phyloP scores from a whole-genome alignment of 2,329 filamentous ascomycete genomes.

The Phyllachora maydis region DNA sequence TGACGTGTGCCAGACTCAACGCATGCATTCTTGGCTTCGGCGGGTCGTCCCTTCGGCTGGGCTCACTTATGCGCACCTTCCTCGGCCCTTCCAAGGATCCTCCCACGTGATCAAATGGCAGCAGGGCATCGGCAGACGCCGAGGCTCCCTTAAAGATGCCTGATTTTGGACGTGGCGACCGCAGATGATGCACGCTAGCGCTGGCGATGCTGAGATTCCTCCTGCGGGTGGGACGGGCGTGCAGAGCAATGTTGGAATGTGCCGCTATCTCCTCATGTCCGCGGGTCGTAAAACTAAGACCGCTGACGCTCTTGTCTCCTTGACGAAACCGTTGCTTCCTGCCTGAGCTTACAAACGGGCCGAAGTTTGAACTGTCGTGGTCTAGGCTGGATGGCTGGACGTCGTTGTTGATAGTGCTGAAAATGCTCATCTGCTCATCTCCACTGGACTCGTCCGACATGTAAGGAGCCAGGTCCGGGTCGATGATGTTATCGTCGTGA shows the following conservation, averaged over 20 bases:
- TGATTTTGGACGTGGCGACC: constrained; percentile 49
- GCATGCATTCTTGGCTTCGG: constrained; percentile 70
- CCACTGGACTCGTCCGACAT: constrained; percentile 92
- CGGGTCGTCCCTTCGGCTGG: constrained; percentile 53
- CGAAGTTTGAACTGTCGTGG: constrained; percentile 55
- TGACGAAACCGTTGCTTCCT: constrained; percentile 55
- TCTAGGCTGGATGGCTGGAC: constrained; percentile 46
- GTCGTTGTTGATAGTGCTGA: constrained; percentile 52
- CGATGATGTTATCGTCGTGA: constrained; percentile 95
- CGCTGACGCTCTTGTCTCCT: constrained; percentile 57
- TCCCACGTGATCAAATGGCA: constrained; percentile 21
- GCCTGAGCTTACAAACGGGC: constrained; percentile 48
- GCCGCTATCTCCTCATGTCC: constrained; percentile 44
- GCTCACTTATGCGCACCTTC: constrained; percentile 55
- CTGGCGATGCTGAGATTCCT: constrained; percentile 76
- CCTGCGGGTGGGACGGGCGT: constrained; percentile 41
- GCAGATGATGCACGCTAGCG: constrained; percentile 41
- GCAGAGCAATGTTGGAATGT: constrained; percentile 33
- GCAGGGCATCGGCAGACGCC: constrained; percentile 27
- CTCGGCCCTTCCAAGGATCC: constrained; percentile 20
- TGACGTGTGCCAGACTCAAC: constrained; percentile 75
- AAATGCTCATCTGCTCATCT: constrained; percentile 77
- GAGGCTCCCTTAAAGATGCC: constrained; percentile 34
- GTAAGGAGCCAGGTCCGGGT: constrained; percentile 85
- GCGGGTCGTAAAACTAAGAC: constrained; percentile 47